Evolutionary conservation across 768 basidiomycete species (phyloP), one percentile per base, ranked within the genome.

Genomic region (Termitomyces sp.): DNA sequence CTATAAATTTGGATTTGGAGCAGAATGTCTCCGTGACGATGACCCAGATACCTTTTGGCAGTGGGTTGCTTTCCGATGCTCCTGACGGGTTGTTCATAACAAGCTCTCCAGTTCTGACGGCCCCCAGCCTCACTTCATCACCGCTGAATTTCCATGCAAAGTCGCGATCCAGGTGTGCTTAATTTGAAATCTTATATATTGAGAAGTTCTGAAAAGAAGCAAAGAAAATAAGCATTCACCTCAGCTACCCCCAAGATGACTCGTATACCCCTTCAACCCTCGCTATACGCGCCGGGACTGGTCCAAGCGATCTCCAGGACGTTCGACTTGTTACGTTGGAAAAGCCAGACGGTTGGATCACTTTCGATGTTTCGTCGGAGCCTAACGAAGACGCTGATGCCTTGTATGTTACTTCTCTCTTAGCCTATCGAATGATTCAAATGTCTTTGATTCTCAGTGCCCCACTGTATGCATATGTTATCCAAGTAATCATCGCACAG

Each of bases 31-130:
- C 45, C 80, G 86, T 28, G 95, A 98, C 65, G 83, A 84, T 35
- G 90, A 96, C 66, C 87, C 91, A 32, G 88, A 91, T 42, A 98
- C 95, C 0, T 96, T 98, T 69, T 98, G 97, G 97, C 97, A 98
- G 95, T 98, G 70, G 70, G 93, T 80, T 22, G 7, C 24, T 13
- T 42, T n/a, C 38, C 26, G 6, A 36, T 35, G 53, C 46, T 45
- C 53, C 26, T 20, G 53, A 44, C 32, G 14, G 24, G 6, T 30
- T 36, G 32, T 12, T 51, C 33, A n/a, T 32, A 20, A 33, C 30
- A n/a, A 7, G 10, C 53, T 32, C 7, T 57, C 42, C 22, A 92
- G 90, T 69, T 88, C 88, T 4, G 97, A 98, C 68, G 97, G 97
- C 2, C 93, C 95, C 2, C 97, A 98, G 66, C 97, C 97, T 2